Evolutionary conservation across 78 protist species (phyloP).

Genomic region (Bigelowiella natans): DNA sequence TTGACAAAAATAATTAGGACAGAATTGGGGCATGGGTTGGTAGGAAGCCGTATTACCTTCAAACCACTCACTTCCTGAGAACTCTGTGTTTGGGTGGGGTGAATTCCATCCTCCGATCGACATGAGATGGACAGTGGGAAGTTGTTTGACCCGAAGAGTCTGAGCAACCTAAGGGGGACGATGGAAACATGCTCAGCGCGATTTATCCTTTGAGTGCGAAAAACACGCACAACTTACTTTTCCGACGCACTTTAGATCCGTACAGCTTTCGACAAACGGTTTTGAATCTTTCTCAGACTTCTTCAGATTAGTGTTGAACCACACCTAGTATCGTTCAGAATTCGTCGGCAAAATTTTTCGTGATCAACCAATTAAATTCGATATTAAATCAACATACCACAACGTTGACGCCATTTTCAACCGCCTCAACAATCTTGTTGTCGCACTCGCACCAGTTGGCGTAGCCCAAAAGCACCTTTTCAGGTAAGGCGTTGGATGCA

Average conservation of each 20-base stretch:
- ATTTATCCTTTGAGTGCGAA: too few relatives aligned
- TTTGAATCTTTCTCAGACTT: background rate
- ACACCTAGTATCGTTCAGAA: too few relatives aligned
- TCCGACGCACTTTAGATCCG: background rate
- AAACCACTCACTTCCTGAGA: background rate
- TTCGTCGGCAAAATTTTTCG: too few relatives aligned
- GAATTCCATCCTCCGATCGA: constrained; percentile 30
- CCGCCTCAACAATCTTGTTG: background rate
- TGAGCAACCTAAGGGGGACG: background rate
- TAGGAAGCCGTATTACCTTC: too few relatives aligned
- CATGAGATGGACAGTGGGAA: background rate
- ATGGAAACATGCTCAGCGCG: too few relatives aligned
- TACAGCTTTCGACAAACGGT: background rate
- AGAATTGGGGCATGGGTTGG: too few relatives aligned
- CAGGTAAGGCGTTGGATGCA: background rate
- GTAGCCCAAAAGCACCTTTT: background rate
- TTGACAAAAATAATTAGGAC: too few relatives aligned
- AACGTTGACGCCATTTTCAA: background rate
- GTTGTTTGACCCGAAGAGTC: background rate
- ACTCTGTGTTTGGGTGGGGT: constrained; percentile 6
- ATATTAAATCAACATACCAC: background rate
- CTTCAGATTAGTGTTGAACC: background rate
- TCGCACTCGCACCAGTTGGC: background rate
- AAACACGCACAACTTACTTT: too few relatives aligned
- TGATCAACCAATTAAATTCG: too few relatives aligned